Conservation (phyloP, 768 basidiomycete species). For the Agaricus sinodeliciosus region DNA sequence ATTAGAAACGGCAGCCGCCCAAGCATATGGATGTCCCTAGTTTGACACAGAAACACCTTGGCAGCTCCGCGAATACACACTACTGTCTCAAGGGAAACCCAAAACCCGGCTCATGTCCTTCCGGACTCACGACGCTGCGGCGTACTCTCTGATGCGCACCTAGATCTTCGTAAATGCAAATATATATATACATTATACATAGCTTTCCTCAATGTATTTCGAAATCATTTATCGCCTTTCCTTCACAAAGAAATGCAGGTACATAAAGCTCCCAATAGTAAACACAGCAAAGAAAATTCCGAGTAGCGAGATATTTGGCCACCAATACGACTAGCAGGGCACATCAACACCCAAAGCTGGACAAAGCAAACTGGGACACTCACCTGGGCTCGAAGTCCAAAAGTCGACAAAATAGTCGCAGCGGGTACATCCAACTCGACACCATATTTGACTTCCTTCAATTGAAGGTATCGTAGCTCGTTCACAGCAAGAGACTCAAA, state of each 20-base stretch:
- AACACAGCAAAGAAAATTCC: constrained; percentile 83
- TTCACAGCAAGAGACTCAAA: constrained; percentile 98
- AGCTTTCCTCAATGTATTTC: no score
- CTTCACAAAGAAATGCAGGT: constrained; percentile 84
- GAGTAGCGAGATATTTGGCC: constrained; percentile 87
- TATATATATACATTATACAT: background rate
- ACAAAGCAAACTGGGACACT: constrained; percentile 15
- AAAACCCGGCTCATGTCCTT: no score
- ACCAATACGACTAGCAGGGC: constrained; percentile 79
- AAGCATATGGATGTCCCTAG: no score
- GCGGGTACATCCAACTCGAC: constrained; percentile 96
- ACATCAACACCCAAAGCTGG: constrained; percentile 1
- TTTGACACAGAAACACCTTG: no score
- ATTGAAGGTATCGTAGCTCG: constrained; percentile 87
- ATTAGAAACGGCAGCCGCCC: no score
- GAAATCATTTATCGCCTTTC: constrained; percentile 48
- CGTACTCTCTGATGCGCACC: no score
- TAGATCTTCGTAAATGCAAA: background rate
- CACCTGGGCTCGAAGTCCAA: constrained; percentile 86
- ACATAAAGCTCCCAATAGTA: constrained; percentile 69
- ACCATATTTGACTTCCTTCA: constrained; percentile 94
- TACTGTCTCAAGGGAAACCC: no score
- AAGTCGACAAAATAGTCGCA: constrained; percentile 89
- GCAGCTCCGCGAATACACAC: no score
- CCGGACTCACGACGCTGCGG: no score